Percentiles rank a stretch among this genome's conserved stretches.
Conservation (phyloP, 768 basidiomycete species). For the Leccinum rimulosum region DNA sequence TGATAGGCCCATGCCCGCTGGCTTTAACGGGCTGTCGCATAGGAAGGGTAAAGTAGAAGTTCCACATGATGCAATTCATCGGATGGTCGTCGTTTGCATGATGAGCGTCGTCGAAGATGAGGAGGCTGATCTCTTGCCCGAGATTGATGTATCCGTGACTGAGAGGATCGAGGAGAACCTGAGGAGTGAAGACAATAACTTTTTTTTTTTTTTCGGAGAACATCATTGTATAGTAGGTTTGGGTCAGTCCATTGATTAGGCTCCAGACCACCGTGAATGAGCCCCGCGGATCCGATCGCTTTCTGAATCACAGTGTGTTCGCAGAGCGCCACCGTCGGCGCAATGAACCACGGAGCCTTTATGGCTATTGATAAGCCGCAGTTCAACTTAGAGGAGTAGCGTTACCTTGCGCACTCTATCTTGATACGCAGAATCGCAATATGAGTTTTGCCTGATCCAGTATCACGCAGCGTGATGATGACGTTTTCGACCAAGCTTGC, state of each 20-base stretch:
- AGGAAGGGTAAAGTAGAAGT: constrained; percentile 63
- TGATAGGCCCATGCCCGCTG: constrained; percentile 23
- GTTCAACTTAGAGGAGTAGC: background rate
- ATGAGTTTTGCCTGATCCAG: constrained; percentile 78
- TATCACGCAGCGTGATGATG: constrained; percentile 68
- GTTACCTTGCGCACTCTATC: constrained; percentile 63
- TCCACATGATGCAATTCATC: constrained; percentile 73
- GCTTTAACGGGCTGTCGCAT: constrained; percentile 24
- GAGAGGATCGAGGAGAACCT: constrained; percentile 75
- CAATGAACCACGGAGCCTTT: constrained; percentile 77
- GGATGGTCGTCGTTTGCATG: constrained; percentile 73
- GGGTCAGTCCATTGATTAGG: constrained; percentile 75
- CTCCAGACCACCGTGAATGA: constrained; percentile 67
- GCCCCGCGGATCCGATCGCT: constrained; percentile 59
- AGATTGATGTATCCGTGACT: constrained; percentile 66
- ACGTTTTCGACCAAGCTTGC: constrained; percentile 65
- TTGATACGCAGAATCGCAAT: constrained; percentile 73
- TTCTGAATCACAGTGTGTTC: constrained; percentile 51
- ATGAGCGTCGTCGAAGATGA: constrained; percentile 82
- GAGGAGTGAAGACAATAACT: constrained; percentile 74
- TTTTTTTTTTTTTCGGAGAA: constrained; percentile 53
- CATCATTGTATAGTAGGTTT: constrained; percentile 50
- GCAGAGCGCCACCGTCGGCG: constrained; percentile 74
- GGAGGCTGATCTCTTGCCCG: constrained; percentile 58
- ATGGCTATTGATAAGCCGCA: background rate